Evolutionary conservation across 768 basidiomycete species (phyloP), one percentile per base, ranked within the genome.

Genomic region (Naganishia antarctica): DNA sequence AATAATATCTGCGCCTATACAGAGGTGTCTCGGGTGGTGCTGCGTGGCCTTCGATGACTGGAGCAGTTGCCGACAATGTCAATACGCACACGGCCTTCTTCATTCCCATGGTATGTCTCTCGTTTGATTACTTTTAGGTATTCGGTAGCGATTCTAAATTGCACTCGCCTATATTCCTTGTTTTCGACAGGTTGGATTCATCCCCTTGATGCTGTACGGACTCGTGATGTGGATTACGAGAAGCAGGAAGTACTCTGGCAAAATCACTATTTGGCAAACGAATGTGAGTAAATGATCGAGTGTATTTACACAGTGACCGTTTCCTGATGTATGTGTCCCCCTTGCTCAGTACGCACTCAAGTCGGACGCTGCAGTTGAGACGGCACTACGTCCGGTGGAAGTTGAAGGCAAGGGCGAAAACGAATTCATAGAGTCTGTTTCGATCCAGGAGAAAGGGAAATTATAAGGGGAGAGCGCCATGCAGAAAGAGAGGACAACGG

Each of bases 11-110:
- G 18, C 12, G 15, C 45, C 15, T 29, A 49, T 41, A n/a, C 40
- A 34, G 62, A 18, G 68, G 68, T 31, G 68, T 69, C 12, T 46
- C 49, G n/a, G 68, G 68, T 25, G 68, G 68, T 51, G 68, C 65
- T 11, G 65, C 57, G 2, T 69, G 60, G 47, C 68, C 68, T 23
- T 46, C 65, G 23, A 53, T 69, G 58, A 48, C 50, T 9, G 63
- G 58, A 18, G 53, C 61, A 12, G 68, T 69, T 8, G 51, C 68
- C 1, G 65, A 69, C 34, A 26, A 53, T 16, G 47, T 43, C 32
- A 47, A 40, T 15, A 58, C 65, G 8, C 68, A 66, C 40, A 66
- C 57, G 13, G 46, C 65, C 1, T 66, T 63, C 58, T 57, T 69
- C 15, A 66, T 69, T 50, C 57, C 65, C n/a, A 49, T 69, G 59